Base-by-base conservation (phyloP, 345 rosid genomes). In the Sisymbrium irio region DNA sequence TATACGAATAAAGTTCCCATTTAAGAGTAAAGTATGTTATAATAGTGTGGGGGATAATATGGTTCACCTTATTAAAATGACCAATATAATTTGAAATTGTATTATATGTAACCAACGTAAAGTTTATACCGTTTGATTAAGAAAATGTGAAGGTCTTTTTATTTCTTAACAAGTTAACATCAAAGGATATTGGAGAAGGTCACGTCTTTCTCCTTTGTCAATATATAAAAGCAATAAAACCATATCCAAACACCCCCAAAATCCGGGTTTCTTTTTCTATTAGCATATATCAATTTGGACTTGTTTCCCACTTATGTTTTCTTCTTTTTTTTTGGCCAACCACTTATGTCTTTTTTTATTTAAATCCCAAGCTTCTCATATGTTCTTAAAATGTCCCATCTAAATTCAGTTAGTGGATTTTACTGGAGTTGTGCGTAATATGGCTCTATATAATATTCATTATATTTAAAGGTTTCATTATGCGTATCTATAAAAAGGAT, bases 221-320 rank as follows among this genome's bases (percentile, higher is more conserved):
- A 63, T n/a, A 22, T 17, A 33, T 32, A 73, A 57, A 73, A 55
- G 66, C 39, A 74, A 65, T 49, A 60, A 36, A 57, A 57, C 60
- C 60, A 74, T 74, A 74, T 65, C 78, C 10, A 22, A 74, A 51
- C 12, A 4, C 30, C 51, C 72, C 69, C n/a, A 12, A 74, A 73
- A 57, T 74, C 72, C 72, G 72, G 78, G 59, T 37, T 74, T 47
- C 30, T 51, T 56, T 63, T 65, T 4, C 2, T 25, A 11, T 25
- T 12, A 53, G n/a, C 54, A 30, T 36, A 47, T 49, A 53, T 13
- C 28, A 72, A 41, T 63, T n/a, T 53, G 46, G 76, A 51, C 63
- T 55, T 64, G 57, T 22, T 72, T 73, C 77, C 71, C 77, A 65
- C 65, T 44, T 64, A 56, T 65, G 65, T 65, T 15, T 32, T 57